Evolutionary conservation across 2,329 filamentous ascomycete genomes (phyloP).

Genomic region (Pseudogymnoascus sp.): DNA sequence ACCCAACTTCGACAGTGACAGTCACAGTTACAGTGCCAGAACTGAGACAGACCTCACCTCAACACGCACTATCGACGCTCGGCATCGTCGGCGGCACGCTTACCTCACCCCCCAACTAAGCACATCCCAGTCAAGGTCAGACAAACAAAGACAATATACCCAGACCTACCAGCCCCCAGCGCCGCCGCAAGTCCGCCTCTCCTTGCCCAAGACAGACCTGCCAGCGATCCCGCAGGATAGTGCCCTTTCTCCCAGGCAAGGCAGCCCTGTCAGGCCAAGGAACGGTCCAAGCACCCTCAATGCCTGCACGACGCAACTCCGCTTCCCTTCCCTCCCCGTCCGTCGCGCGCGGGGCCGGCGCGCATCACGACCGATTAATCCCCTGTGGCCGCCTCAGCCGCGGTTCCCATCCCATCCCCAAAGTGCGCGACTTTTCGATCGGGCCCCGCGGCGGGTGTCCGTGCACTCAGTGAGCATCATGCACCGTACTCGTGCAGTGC

Average conservation of each 20-base stretch:
- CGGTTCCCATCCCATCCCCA: background rate
- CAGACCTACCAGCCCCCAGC: background rate
- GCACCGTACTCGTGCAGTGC: background rate
- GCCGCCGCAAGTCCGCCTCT: background rate
- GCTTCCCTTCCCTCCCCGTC: background rate
- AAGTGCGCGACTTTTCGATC: background rate
- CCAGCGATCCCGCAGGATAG: background rate
- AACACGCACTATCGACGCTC: background rate
- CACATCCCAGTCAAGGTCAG: background rate
- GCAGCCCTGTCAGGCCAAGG: background rate
- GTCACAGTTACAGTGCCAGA: background rate
- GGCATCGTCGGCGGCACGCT: background rate
- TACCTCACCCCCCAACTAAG: constrained; percentile 1
- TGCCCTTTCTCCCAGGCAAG: background rate
- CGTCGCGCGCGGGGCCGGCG: background rate
- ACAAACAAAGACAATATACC: background rate
- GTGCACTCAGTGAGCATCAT: background rate
- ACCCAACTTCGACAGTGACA: background rate
- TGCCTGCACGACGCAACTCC: background rate
- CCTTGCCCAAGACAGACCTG: background rate
- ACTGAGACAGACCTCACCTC: background rate
- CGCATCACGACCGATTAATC: constrained; percentile 1
- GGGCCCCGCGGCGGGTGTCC: background rate
- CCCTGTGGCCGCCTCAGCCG: constrained; percentile 4
- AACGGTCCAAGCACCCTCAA: constrained; percentile 2